These are phyloP conservation scores for Amanita thiersii DNA, from an alignment of 768 basidiomycete genomes.

Conservation along the genomic window DNA sequence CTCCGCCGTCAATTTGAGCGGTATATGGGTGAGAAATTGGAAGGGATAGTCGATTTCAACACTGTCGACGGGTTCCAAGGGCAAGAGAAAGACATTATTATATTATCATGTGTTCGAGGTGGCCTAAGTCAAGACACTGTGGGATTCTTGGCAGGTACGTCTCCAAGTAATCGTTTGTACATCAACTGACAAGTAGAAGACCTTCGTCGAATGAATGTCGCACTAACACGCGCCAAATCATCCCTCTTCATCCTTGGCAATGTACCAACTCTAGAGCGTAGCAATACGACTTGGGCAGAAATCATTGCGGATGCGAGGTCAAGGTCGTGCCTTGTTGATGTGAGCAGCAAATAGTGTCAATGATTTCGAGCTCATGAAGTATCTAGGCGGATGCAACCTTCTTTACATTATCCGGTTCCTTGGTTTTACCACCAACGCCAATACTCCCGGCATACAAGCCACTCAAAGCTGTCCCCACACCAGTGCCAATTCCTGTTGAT, in stretches of 20 bases:
- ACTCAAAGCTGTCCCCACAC: constrained; percentile 12
- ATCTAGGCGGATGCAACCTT: constrained; percentile 22
- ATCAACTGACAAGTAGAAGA: constrained; percentile 31
- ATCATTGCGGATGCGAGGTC: constrained; percentile 73
- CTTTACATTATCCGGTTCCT: constrained; percentile 24
- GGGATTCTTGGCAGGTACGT: constrained; percentile 79
- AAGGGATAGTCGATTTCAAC: constrained; percentile 80
- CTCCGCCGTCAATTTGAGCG: constrained; percentile 61
- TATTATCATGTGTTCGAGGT: constrained; percentile 92
- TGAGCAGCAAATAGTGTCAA: constrained; percentile 22
- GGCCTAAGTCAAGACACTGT: constrained; percentile 76
- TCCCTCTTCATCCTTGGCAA: constrained; percentile 93
- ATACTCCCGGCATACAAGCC: constrained; percentile 13
- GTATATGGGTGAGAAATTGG: constrained; percentile 64
- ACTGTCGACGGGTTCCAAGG: constrained; percentile 99
- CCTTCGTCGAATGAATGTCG: constrained; percentile 94
- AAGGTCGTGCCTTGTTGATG: constrained; percentile 56
- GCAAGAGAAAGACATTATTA: constrained; percentile 98
- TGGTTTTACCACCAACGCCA: constrained; percentile 9
- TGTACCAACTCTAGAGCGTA: constrained; percentile 80
- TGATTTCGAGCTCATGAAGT: background rate
- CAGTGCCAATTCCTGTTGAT: constrained; percentile 19
- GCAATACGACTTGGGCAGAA: constrained; percentile 68
- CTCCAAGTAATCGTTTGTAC: background rate
- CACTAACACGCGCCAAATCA: constrained; percentile 90